Conservation (phyloP, 2,329 filamentous ascomycete species). For the Blastomyces percursus region DNA sequence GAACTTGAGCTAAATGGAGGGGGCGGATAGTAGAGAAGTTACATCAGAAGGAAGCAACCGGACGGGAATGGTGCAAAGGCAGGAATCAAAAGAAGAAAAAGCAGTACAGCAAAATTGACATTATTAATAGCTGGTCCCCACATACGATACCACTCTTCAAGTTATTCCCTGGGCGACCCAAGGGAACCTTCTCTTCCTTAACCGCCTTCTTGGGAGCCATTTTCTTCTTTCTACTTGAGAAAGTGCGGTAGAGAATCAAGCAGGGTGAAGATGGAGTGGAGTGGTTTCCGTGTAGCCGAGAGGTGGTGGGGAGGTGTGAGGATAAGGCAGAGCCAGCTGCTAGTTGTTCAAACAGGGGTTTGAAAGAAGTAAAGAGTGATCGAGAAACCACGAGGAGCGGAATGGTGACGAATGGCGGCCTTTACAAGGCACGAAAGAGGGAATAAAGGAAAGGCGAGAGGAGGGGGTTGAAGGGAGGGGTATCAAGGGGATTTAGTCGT, state of each 20-base stretch:
- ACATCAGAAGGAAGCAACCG: slow-evolving; percentile 7
- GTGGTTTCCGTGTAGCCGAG: slow-evolving; percentile 4
- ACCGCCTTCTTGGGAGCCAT: slow-evolving; percentile 95
- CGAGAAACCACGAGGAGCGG: slow-evolving; percentile 16
- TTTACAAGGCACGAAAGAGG: slow-evolving; percentile 31
- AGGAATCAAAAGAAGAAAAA: slow-evolving; percentile 18
- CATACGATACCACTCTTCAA: slow-evolving; percentile 97
- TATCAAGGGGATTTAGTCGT: not conserved
- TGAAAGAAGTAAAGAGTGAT: slow-evolving; percentile 30
- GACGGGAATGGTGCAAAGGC: slow-evolving; percentile 15
- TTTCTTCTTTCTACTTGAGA: slow-evolving; percentile 51
- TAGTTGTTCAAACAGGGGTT: slow-evolving; percentile 31
- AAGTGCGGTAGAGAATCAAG: slow-evolving; percentile 23
- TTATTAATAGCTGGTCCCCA: slow-evolving; percentile 42
- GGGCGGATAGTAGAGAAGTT: not conserved
- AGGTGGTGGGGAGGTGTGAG: slow-evolving; percentile 12
- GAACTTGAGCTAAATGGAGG: not conserved
- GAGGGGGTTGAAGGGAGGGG: not conserved
- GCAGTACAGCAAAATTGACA: slow-evolving; percentile 7
- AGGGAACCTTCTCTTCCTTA: slow-evolving; percentile 88
- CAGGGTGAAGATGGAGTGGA: slow-evolving; percentile 5
- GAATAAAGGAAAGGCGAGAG: slow-evolving; percentile 17
- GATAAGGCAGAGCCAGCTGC: slow-evolving; percentile 55
- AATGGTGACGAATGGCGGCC: slow-evolving; percentile 5
- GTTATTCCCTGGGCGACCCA: slow-evolving; percentile 94